Evolutionary conservation across 2,329 filamentous ascomycete genomes (phyloP).

Genomic region (Hymenoscyphus albidus): DNA sequence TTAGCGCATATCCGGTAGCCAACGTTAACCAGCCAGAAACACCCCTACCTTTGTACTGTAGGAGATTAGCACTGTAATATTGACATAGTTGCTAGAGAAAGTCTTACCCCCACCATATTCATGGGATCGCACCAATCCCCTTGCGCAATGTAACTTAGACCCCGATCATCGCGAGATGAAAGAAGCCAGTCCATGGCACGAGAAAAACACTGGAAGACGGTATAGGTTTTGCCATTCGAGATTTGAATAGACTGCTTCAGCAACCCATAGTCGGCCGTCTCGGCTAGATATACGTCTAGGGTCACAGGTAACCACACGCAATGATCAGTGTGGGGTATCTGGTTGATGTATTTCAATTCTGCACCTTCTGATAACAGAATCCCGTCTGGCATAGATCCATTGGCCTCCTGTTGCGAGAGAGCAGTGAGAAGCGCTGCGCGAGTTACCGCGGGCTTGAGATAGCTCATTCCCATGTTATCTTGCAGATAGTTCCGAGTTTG

Average conservation of each 20-base stretch:
- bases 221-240: constrained; percentile 43
- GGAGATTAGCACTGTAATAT: not conserved
- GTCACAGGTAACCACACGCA: constrained; percentile 56
- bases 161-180: constrained; percentile 46
- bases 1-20: constrained; percentile 50
- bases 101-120: constrained; percentile 52
- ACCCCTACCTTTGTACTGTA: constrained; percentile 53
- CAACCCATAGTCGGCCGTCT: constrained; percentile 51
- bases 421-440: constrained; percentile 47
- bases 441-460: constrained; percentile 48
- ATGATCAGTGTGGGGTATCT: constrained; percentile 57
- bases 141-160: constrained; percentile 54
- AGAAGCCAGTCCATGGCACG: constrained; percentile 57
- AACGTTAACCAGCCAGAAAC: constrained; percentile 57
- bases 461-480: constrained; percentile 59
- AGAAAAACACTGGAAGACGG: constrained; percentile 52
- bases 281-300: constrained; percentile 51
- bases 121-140: constrained; percentile 60
- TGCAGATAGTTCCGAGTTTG: constrained; percentile 58
- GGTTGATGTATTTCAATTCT: constrained; percentile 58
- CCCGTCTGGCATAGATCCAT: constrained; percentile 55
- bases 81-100: not conserved
- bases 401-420: constrained; percentile 50
- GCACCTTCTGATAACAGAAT: constrained; percentile 51
- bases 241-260: constrained; percentile 43